A percentile compares a stretch with the other conserved stretches of the same genome.
These are phyloP conservation scores for Zanthoxylum bungeanum DNA, from an alignment of 345 rosid genomes.

Conservation along the genomic window DNA sequence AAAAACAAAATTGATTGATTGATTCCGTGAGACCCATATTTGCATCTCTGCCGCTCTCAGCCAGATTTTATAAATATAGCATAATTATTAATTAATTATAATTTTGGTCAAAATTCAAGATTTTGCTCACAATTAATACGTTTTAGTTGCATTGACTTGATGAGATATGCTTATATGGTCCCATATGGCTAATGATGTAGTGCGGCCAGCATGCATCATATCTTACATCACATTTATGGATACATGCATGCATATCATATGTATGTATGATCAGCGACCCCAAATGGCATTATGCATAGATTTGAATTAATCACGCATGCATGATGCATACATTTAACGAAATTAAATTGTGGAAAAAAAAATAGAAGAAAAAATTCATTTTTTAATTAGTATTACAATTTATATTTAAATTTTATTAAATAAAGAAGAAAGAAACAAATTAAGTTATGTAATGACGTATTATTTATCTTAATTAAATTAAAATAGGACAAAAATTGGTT, in stretches of 20 bases:
- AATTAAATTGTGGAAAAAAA: too few species aligned
- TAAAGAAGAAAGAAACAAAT: too few species aligned
- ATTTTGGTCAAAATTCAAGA: background rate
- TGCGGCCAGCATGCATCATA: background rate
- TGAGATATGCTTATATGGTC: background rate
- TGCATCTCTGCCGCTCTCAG: background rate
- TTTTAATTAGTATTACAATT: too few species aligned
- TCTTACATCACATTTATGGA: background rate
- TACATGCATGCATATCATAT: background rate
- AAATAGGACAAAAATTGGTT: background rate
- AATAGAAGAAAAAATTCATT: background rate
- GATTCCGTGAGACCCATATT: background rate
- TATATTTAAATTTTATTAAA: too few species aligned
- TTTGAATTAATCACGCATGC: background rate
- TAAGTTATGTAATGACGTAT: too few species aligned
- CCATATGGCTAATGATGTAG: background rate
- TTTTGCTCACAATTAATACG: background rate
- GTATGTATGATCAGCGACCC: too few species aligned
- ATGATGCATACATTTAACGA: background rate
- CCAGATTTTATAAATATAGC: too few species aligned
- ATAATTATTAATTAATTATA: too few species aligned
- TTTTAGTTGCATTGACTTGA: background rate
- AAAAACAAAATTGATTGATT: too few species aligned
- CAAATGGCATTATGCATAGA: background rate
- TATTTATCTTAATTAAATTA: too few species aligned